Evolutionary conservation across 176 grass and related monocot species (phyloP), one percentile per base, ranked within the genome.

Genomic region (Aegilops longissima): DNA sequence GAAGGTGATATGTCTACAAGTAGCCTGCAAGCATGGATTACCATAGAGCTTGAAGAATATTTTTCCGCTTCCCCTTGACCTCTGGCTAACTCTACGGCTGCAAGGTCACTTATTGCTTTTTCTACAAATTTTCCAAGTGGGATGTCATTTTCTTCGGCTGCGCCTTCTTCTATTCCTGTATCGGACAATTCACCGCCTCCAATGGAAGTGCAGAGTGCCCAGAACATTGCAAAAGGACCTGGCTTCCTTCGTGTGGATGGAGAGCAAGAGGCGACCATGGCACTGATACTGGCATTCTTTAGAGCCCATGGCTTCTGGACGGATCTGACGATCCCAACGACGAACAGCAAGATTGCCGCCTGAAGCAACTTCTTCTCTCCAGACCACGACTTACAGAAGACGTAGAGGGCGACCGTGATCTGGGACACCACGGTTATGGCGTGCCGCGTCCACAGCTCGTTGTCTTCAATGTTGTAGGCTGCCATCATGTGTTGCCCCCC

Each of bases 201-300:
- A n/a, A n/a, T n/a, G n/a, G 34, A 35, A 35, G 5, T 5, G 34
- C 34, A 35, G 0, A 35, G 5, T 35, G 1, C 34, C 34, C 34
- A 35, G 5, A 0, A 6, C 6, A 0, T 0, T 1, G 34, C 34
- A 35, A 35, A 35, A 6, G 0, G 0, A 35, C 34, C 34, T 6
- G 5, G 0, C 6, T 38, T 1, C 8, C 6, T 2, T 40, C 8
- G 6, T 2, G 2, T 9, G 8, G 39, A 40, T 9, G 64, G 13
- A 16, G 24, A 38, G 34, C 4, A 38, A 38, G 36, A 6, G 36
- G 5, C 6, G 4, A 68, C 42, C 2, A 36, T 21, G 3, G 6
- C 36, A 4, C n/a, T 36, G 0, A 82, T 35, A 21, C 65, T 70
- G 14, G 12, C 17, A 1, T 2, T 23, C 10, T 7, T 16, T 2